Conservation (phyloP, 306 rosid genomes). For the Aeschynomene evenia region DNA sequence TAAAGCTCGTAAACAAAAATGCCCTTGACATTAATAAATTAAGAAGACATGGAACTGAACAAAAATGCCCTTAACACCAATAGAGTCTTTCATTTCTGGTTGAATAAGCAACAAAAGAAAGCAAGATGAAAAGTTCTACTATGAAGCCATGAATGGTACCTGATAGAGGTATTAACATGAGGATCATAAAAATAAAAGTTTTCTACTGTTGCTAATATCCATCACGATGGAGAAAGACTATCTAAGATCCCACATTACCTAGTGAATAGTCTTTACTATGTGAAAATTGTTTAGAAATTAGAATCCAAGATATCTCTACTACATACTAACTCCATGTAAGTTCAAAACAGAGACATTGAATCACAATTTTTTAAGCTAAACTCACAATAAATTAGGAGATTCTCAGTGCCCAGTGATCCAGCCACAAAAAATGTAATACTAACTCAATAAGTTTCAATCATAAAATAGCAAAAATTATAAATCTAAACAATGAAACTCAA, state of each 20-base stretch:
- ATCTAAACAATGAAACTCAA: conserved; percentile 8
- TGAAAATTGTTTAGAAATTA: background rate
- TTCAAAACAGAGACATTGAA: background rate
- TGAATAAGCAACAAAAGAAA: background rate
- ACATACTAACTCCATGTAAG: background rate
- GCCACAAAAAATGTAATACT: too few species aligned
- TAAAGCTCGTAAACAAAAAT: background rate
- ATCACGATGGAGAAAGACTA: conserved; percentile 12
- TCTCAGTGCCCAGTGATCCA: too few species aligned
- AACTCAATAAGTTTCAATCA: too few species aligned
- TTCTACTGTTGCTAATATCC: background rate
- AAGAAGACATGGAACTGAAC: background rate
- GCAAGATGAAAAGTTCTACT: background rate
- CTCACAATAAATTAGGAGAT: too few species aligned
- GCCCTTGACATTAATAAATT: background rate
- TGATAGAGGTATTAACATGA: background rate
- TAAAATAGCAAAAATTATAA: background rate
- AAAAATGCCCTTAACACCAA: conserved; percentile 2
- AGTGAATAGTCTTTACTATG: background rate
- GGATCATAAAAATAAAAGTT: too few species aligned
- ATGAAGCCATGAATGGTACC: background rate
- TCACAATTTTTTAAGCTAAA: background rate
- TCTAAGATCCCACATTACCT: conserved; percentile 12
- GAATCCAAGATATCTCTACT: background rate
- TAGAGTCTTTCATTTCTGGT: background rate